Base-by-base conservation (phyloP, 305 asterid species). In the Solanum hybrid region DNA sequence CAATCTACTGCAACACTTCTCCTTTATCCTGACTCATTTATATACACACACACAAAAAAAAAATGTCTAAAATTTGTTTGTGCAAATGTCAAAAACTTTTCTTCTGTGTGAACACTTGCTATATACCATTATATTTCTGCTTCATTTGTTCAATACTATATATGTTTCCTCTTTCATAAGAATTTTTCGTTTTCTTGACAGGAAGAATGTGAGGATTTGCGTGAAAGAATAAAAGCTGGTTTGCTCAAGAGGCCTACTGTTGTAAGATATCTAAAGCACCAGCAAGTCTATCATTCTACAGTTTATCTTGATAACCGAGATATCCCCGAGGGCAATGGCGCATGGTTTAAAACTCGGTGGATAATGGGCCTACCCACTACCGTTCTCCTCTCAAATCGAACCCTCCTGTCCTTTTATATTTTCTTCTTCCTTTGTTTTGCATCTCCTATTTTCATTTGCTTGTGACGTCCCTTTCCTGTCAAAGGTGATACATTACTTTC, bases 201-300 rank as follows among this genome's bases (percentile, higher is more conserved):
- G 98, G 99, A 94, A 91, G 99, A 97, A 92, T 90, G 97, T 75
- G 93, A 94, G 92, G 96, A 97, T 91, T 90, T 97, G 90, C 92
- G 87, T 69, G 94, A 93, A 90, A 96, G 97, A 92, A 92, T 96
- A 84, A 95, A 95, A 93, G 91, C 94, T 92, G 99, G 98, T 91
- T 87, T 81, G 87, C 94, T 94, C 81, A 92, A 92, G 90, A 94
- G 94, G 94, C 96, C 92, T 87, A 95, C 93, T 85, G 92, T 96
- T 40, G 99, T 97, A 93, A 93, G 97, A 87, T 84, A 93, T 92
- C 88, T 90, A 91, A 84, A 81, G 79, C 86, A 77, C 82, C 82
- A 79, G 85, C 37, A 75, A 86, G 56, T 72, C 31, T 91, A 90
- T 88, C 40, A 82, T 82, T 82, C 87, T 82, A 46, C 40, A 29